Evolutionary conservation across 108 stramenopile species (phyloP), one percentile per base, ranked within the genome.

Genomic region (Nannochloropsis granulata): DNA sequence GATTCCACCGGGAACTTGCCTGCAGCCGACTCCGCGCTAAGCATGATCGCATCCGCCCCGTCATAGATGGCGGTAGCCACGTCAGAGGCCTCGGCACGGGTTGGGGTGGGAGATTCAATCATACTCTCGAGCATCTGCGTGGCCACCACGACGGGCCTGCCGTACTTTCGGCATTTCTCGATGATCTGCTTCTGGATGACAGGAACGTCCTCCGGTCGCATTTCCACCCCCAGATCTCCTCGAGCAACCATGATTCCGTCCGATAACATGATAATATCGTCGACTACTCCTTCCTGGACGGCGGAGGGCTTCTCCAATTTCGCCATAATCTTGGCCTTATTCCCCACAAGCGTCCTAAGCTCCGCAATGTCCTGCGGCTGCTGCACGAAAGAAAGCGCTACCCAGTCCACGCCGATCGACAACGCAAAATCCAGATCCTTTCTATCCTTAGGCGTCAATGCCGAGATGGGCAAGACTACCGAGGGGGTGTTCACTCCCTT

Each of bases 201-300:
- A 71, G 97, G 96, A 13, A 98, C 98, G 86, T 97, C 95, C 89
- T 96, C 95, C 9, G 96, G 95, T 13, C 93, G 92, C 87, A 92
- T 93, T 89, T 98, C 97, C 42, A 98, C 96, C 71, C 98, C 98
- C 44, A 98, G 88, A 91, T 98, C 98, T 24, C 98, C 97, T 43
- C 97, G 90, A 16, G 97, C 97, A 13, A 98, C 97, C 97, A 98
- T 98, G 87, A 98, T 96, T 43, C 96, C 97, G 83, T 98, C 94
- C 84, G 94, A 93, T 43, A 95, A 43, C 25, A 88, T 89, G 19
- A 97, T 93, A 84, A 97, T 94, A 25, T 87, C 84, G 45, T 93
- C 90, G 34, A 97, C 88, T 78, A 91, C 90, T 79, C 12, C 79
- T 42, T 87, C 84, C 12, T 94, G 92, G 24, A 91, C 94, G 11